Conservation (phyloP, 2,329 filamentous ascomycete genomes). For the Sarocladiaceae sp. region DNA sequence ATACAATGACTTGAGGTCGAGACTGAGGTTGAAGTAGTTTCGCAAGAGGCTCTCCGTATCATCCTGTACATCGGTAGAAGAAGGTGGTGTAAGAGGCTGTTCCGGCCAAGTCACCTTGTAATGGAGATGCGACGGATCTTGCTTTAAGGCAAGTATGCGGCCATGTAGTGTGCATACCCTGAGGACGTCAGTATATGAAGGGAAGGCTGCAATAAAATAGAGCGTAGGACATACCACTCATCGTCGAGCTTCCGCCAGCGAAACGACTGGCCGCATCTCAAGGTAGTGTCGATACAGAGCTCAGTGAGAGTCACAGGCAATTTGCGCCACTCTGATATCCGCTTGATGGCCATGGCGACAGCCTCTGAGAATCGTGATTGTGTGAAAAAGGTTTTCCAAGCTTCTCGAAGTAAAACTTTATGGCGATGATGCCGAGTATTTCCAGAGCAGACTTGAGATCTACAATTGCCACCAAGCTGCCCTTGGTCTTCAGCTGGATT, state of each 20-base stretch:
- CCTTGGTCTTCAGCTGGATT: no score
- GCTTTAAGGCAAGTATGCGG: conserved; percentile 77
- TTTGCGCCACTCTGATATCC: conserved; percentile 77
- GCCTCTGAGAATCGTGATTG: neutral
- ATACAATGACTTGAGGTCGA: conserved; percentile 76
- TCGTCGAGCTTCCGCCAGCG: conserved; percentile 84
- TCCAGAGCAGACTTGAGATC: neutral
- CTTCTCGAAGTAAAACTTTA: no score
- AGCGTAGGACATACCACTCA: conserved; percentile 61
- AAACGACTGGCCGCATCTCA: conserved; percentile 95
- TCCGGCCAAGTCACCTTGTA: conserved; percentile 68
- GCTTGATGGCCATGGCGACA: conserved; percentile 31
- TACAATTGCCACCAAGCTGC: neutral
- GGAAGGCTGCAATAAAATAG: neutral
- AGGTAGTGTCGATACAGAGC: conserved; percentile 88
- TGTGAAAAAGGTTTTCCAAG: no score
- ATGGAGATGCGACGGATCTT: conserved; percentile 74
- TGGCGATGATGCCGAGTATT: no score
- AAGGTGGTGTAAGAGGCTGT: conserved; percentile 11
- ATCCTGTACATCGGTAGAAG: conserved; percentile 44
- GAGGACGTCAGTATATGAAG: conserved; percentile 11
- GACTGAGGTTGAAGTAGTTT: conserved; percentile 81
- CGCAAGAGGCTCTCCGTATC: conserved; percentile 70
- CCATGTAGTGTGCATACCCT: conserved; percentile 83
- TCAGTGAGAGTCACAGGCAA: conserved; percentile 79